phyloP scores from a whole-genome alignment of 2,329 filamentous ascomycete species.

The Alternaria triticimaculans region DNA sequence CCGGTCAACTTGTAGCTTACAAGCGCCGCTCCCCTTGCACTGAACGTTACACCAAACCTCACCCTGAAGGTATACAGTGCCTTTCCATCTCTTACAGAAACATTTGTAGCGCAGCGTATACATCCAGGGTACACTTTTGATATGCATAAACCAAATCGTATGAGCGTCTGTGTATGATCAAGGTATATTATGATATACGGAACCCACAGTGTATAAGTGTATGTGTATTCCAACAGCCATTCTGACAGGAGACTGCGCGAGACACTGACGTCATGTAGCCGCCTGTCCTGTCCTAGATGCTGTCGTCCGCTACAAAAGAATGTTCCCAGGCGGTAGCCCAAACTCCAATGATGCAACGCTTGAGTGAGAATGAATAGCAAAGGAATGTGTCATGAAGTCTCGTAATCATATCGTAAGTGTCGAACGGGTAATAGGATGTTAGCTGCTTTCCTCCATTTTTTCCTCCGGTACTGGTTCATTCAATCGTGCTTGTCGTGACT shows the following conservation, averaged over 20 bases:
- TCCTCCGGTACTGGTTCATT: background rate
- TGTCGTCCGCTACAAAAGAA: background rate
- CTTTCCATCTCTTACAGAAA: background rate
- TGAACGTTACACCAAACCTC: background rate
- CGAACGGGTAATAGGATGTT: background rate
- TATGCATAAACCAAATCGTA: background rate
- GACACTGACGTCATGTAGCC: background rate
- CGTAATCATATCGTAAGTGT: background rate
- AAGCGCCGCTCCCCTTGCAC: background rate
- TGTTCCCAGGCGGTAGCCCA: background rate
- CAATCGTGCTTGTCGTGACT: slow-evolving; percentile 19
- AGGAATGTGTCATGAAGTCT: background rate
- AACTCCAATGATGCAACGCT: slow-evolving; percentile 10
- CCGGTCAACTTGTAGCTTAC: background rate
- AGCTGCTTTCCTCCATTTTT: background rate
- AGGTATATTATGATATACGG: background rate
- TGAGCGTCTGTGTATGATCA: background rate
- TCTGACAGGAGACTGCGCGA: background rate
- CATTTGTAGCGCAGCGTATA: background rate
- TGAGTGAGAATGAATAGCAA: background rate
- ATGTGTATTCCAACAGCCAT: background rate
- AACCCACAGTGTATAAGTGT: background rate
- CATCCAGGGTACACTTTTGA: background rate
- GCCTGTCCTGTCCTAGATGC: background rate
- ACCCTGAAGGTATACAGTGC: background rate